Percentiles rank a stretch among this genome's conserved stretches.
phyloP scores from a whole-genome alignment of 352 stramenopile species.

The Globisporangium recalcitrans region DNA sequence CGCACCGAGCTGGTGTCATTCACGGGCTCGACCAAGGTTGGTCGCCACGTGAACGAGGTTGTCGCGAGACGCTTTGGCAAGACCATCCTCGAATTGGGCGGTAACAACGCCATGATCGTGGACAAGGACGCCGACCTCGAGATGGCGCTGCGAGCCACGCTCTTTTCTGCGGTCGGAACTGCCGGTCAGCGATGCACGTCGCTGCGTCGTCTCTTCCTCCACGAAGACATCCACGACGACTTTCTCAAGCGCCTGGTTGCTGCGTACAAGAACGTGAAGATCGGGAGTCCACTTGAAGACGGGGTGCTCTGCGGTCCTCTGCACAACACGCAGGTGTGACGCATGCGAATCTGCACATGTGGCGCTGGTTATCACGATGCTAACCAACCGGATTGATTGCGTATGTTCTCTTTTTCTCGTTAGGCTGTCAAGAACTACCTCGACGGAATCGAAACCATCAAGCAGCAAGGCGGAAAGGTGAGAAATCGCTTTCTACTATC shows the following conservation, averaged over 20 bases:
- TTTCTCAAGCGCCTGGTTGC: constrained; percentile 79
- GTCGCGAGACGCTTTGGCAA: constrained; percentile 90
- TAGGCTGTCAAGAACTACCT: constrained; percentile 85
- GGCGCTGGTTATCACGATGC: background rate
- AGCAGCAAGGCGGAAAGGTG: constrained; percentile 83
- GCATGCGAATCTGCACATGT: background rate
- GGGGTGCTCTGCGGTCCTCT: constrained; percentile 82
- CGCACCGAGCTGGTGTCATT: constrained; percentile 89
- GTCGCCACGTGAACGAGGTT: constrained; percentile 81
- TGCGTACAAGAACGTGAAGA: constrained; percentile 87
- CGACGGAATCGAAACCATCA: constrained; percentile 79
- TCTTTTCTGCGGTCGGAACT: constrained; percentile 91
- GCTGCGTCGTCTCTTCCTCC: constrained; percentile 87
- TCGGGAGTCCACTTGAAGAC: constrained; percentile 84
- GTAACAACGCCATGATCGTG: constrained; percentile 94
- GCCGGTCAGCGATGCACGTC: constrained; percentile 91
- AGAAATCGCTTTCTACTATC: constrained; percentile 8
- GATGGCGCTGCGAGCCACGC: constrained; percentile 83
- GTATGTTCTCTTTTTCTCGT: background rate
- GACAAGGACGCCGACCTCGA: constrained; percentile 88
- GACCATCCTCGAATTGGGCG: constrained; percentile 88
- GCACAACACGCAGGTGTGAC: constrained; percentile 40
- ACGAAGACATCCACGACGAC: constrained; percentile 89
- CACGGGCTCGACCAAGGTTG: constrained; percentile 87
- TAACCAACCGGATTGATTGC: background rate